Conservation (phyloP, 805 yeast species). For the Isabelozyma rhagii region DNA sequence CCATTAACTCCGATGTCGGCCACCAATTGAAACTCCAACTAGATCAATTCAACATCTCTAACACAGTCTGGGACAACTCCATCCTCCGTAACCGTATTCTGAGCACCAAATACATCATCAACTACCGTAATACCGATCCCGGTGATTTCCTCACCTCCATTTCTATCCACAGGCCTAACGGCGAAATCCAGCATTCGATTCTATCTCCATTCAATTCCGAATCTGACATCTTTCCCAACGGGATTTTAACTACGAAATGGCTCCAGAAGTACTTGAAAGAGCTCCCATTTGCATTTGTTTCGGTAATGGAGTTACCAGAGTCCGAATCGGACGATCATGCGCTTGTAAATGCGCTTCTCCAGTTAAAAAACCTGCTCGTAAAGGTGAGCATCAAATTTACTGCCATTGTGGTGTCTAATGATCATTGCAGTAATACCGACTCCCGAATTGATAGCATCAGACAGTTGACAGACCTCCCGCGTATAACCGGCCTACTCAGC, state of each 20-base stretch:
- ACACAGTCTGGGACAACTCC: slow-evolving; percentile 34
- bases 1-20: neutral
- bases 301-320: slow-evolving; percentile 12
- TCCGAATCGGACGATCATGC: slow-evolving; percentile 9
- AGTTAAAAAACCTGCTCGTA: slow-evolving; percentile 5
- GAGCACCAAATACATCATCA: slow-evolving; percentile 28
- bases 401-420: slow-evolving; percentile 6
- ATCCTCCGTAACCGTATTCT: slow-evolving; percentile 34
- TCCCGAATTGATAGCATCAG: slow-evolving; percentile 22
- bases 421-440: slow-evolving; percentile 12
- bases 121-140: slow-evolving; percentile 7
- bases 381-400: slow-evolving; percentile 8
- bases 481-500: slow-evolving; percentile 27
- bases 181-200: slow-evolving; percentile 18
- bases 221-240: slow-evolving; percentile 28
- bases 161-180: slow-evolving; percentile 1
- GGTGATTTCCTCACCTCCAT: neutral
- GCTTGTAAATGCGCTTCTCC: slow-evolving; percentile 12
- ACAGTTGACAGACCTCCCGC: slow-evolving; percentile 25
- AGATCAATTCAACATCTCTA: slow-evolving; percentile 13
- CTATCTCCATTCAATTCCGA: slow-evolving; percentile 34
- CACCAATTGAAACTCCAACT: slow-evolving; percentile 2
- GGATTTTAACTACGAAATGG: slow-evolving; percentile 32
- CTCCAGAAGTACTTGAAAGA: slow-evolving; percentile 27
- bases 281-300: slow-evolving; percentile 31